phyloP scores from a whole-genome alignment of 768 basidiomycete species.

The Lentinus tigrinus region DNA sequence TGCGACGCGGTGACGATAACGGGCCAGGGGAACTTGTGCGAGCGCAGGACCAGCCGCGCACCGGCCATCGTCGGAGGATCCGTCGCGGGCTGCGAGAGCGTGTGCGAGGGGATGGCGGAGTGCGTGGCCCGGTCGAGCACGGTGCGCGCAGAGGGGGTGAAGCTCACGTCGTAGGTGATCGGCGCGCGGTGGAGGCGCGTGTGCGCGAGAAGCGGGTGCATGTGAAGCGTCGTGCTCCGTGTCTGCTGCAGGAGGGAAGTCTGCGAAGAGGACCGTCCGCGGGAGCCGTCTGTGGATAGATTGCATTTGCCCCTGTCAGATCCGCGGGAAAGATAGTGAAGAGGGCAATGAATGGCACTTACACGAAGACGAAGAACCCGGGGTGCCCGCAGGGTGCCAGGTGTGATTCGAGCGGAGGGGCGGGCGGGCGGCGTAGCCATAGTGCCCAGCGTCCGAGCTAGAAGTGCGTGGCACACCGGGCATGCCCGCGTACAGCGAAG shows the following conservation, averaged over 20 bases:
- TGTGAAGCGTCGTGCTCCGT: slow-evolving; percentile 41
- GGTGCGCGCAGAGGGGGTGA: slow-evolving; percentile 55
- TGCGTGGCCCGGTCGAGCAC: slow-evolving; percentile 56
- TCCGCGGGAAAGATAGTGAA: neutral
- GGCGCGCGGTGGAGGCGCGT: slow-evolving; percentile 57
- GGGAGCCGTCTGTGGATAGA: slow-evolving; percentile 23
- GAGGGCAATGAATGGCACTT: slow-evolving; percentile 26
- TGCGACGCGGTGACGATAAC: slow-evolving; percentile 44
- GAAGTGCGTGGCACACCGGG: slow-evolving; percentile 29
- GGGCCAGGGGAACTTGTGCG: slow-evolving; percentile 62
- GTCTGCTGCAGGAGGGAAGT: slow-evolving; percentile 27
- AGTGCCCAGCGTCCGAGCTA: slow-evolving; percentile 38
- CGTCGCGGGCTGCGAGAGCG: slow-evolving; percentile 62
- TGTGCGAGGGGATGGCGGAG: slow-evolving; percentile 52
- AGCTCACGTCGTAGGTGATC: slow-evolving; percentile 58
- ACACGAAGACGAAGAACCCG: slow-evolving; percentile 39
- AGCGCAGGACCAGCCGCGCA: slow-evolving; percentile 49
- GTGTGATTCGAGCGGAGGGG: slow-evolving; percentile 46
- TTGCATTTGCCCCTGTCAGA: neutral
- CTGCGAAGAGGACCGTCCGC: slow-evolving; percentile 22
- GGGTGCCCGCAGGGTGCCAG: slow-evolving; percentile 44
- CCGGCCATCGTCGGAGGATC: slow-evolving; percentile 52
- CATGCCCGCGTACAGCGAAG: slow-evolving; percentile 44
- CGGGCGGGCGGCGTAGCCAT: slow-evolving; percentile 42
- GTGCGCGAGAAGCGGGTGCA: slow-evolving; percentile 64